phyloP scores from a whole-genome alignment of 352 stramenopile species.

The Globisporangium heterothallicum region DNA sequence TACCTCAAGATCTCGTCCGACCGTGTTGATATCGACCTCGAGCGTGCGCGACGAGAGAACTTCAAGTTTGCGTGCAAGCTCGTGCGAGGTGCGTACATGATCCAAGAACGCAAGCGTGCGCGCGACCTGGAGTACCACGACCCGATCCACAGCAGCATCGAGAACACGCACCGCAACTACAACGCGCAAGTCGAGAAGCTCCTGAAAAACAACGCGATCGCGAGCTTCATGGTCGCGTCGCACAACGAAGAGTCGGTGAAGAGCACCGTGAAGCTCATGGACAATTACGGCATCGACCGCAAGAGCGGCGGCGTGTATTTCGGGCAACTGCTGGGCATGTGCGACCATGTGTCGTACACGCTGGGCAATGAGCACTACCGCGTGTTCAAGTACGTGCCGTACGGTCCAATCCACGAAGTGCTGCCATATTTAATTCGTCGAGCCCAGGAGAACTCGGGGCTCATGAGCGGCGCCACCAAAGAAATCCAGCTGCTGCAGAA shows the following conservation, averaged over 20 bases:
- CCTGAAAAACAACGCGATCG: constrained; percentile 76
- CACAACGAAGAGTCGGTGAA: constrained; percentile 96
- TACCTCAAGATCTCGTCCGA: constrained; percentile 93
- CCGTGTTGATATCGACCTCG: constrained; percentile 89
- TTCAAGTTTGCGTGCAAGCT: constrained; percentile 97
- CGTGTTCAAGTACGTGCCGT: constrained; percentile 98
- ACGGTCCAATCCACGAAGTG: constrained; percentile 94
- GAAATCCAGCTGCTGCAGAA: constrained; percentile 66
- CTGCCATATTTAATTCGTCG: constrained; percentile 97
- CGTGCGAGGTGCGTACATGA: constrained; percentile 98
- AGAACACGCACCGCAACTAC: constrained; percentile 94
- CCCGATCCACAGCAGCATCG: constrained; percentile 92
- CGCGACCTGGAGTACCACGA: constrained; percentile 68
- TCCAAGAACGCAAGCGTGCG: constrained; percentile 91
- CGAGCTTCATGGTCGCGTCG: constrained; percentile 97
- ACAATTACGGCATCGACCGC: constrained; percentile 80
- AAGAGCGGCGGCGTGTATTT: constrained; percentile 88
- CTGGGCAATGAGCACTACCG: constrained; percentile 90
- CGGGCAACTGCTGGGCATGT: constrained; percentile 97
- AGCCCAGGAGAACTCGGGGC: constrained; percentile 94
- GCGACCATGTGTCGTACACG: constrained; percentile 95
- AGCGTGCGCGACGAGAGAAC: constrained; percentile 85
- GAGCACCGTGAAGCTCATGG: constrained; percentile 90
- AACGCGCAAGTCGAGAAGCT: constrained; percentile 88
- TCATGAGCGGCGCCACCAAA: constrained; percentile 82